A percentile compares a stretch with the other conserved stretches of the same genome.
Evolutionary conservation across 2,329 filamentous ascomycete genomes (phyloP).

Genomic region (Aspergillus texensis): DNA sequence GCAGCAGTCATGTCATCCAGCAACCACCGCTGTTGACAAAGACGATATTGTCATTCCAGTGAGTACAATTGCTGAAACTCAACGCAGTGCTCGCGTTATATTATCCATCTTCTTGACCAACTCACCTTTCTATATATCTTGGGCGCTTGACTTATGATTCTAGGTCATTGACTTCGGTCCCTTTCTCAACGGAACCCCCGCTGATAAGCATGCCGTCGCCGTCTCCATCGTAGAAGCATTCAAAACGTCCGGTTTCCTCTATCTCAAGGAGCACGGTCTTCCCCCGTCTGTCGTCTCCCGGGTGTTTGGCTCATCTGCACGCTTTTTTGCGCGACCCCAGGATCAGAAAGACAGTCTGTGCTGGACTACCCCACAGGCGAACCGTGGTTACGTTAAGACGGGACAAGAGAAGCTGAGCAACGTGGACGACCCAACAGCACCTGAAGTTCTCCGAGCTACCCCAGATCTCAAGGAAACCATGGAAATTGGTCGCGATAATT

Average conservation of each 20-base stretch:
- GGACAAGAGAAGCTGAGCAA: conserved; percentile 73
- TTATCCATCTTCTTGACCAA: not conserved
- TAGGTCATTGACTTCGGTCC: conserved; percentile 78
- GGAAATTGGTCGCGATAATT: conserved; percentile 63
- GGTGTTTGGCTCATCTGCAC: conserved; percentile 68
- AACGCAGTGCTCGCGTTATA: not conserved
- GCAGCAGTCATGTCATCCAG: conserved; percentile 24
- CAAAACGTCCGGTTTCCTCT: conserved; percentile 85
- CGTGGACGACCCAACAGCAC: conserved; percentile 57
- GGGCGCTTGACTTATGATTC: conserved; percentile 2
- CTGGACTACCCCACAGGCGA: conserved; percentile 73
- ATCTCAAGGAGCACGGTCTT: conserved; percentile 79
- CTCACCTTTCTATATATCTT: not conserved
- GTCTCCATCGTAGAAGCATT: conserved; percentile 76
- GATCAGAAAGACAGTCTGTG: conserved; percentile 66
- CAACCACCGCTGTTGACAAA: conserved; percentile 42
- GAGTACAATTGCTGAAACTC: conserved; percentile 12
- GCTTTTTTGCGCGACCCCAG: conserved; percentile 68
- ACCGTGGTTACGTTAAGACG: conserved; percentile 71
- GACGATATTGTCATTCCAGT: conserved; percentile 50
- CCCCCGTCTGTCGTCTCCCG: conserved; percentile 58
- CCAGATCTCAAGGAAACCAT: conserved; percentile 61
- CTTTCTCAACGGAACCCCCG: conserved; percentile 66
- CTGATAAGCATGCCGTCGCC: conserved; percentile 67
- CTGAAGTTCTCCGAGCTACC: conserved; percentile 58